Base-by-base conservation (phyloP, 1,284 basidiomycete species). In the Cystobasidiaceae sp. region DNA sequence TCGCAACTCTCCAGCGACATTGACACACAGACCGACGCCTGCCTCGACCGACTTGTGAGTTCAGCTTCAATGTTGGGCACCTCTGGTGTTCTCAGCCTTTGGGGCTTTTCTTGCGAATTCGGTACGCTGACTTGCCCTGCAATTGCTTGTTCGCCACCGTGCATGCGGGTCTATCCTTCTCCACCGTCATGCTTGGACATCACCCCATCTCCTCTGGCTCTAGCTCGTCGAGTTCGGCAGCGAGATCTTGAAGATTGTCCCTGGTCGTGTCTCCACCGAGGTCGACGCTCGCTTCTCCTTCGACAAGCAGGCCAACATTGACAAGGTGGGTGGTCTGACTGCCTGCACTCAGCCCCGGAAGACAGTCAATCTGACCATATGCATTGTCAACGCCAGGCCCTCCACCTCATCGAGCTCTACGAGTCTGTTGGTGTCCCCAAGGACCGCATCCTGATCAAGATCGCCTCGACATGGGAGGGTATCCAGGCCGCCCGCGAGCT, bases 381-480 rank as follows among this genome's bases (percentile, higher is more conserved):
- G 25, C 41, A n/a, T 67, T 32, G 30, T 55, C 3, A 25, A 25
- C 72, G 68, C 66, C 77, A 89, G 87, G 93, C 92, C 69, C 87
- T 87, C 80, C 85, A 94, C 78, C 85, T 98, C 75, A 97, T 98
- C 75, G 85, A 85, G 37, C 87, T 98, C 69, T 99, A 99, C 83
- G 84, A 94, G 67, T 88, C 87, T 34, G 78, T 90, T 69, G 94
- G 94, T 70, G 85, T 98, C 80, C 81, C 84, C 78, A 91, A 90
- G 80, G 93, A 97, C 68, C 91, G 94, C 69, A 81, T 97, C 69
- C 82, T 98, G 74, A 97, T 98, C 86, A 98, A 98, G 73, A 96
- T 99, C 74, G 94, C 94, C 32, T 96, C 94, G 41, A 96, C 93
- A 57, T 99, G 91, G 90, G 94, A 97, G 80, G 96, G 94, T 80